Conservation (phyloP, 2,329 filamentous ascomycete species). For the Incumbomyces lentus region DNA sequence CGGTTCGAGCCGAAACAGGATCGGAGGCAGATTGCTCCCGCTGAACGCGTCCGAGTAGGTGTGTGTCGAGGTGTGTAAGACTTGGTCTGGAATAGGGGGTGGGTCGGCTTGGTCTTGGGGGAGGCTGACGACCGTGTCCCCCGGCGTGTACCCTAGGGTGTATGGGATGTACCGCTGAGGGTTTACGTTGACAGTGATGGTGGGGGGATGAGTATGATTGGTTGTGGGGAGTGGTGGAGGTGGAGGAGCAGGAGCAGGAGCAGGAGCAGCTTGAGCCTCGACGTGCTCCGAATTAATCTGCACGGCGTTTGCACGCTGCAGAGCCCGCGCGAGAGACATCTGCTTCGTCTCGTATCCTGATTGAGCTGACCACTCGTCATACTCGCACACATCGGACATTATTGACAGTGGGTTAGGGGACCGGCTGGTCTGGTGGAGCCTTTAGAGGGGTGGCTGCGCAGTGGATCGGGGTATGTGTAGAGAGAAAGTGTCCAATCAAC, state of each 20-base stretch:
- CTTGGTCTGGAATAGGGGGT: slow-evolving; percentile 5
- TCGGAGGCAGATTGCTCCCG: slow-evolving; percentile 9
- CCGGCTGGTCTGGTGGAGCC: too few relatives aligned
- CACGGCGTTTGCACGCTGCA: not conserved
- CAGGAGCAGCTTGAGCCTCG: not conserved
- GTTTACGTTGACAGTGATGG: not conserved
- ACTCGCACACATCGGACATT: too few relatives aligned
- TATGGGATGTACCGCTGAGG: slow-evolving; percentile 9
- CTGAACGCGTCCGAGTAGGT: slow-evolving; percentile 8
- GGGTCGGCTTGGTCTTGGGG: not conserved
- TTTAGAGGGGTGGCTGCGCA: too few relatives aligned
- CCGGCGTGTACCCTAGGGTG: slow-evolving; percentile 8
- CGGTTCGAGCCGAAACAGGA: slow-evolving; percentile 14
- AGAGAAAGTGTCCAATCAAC: too few relatives aligned
- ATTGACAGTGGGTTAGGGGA: too few relatives aligned
- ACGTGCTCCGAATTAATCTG: slow-evolving; percentile 1
- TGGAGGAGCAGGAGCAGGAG: too few relatives aligned
- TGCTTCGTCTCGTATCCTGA: not conserved
- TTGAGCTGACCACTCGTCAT: too few relatives aligned
- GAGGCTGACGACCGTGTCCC: not conserved
- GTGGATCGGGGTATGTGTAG: too few relatives aligned
- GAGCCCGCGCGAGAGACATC: not conserved
- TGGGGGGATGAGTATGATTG: too few relatives aligned
- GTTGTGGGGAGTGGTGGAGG: too few relatives aligned
- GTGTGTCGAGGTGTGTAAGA: slow-evolving; percentile 6